Evolutionary conservation across 1,284 basidiomycete species (phyloP), one percentile per base, ranked within the genome.

Genomic region (Trichosporon inkin): DNA sequence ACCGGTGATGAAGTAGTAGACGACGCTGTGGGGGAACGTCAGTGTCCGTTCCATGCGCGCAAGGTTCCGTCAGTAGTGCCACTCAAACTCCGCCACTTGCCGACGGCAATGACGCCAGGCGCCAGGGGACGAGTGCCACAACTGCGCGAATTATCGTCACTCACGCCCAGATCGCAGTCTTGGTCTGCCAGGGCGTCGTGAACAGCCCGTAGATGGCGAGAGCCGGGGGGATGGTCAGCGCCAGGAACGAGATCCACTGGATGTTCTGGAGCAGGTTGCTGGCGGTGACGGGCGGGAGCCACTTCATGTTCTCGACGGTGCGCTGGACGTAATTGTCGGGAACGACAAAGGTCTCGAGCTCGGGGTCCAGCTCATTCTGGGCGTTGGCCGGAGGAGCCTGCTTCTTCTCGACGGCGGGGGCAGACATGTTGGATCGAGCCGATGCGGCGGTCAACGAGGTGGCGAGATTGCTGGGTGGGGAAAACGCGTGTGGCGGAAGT

Each of bases 261-360:
- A 94, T 82, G 75, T 94, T 89, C 49, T 81, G 80, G 68, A 80
- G 77, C 63, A 84, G 77, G 74, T 88, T 94, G 44, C 81, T 74
- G 83, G 84, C 85, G 8, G 84, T 84, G 72, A 94, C 81, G 6
- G 90, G 90, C 0, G 90, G 90, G 14, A 90, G 82, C 1, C 86
- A 73, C 67, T 90, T 77, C 82, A 84, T 72, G 83, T 76, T 88
- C 75, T 86, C 86, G 73, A 95, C 83, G 3, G 89, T 90, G 78
- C 89, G 85, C 56, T 86, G 82, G 71, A 96, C 90, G 72, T 93
- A 95, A 82, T 93, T 93, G 80, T 92, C 90, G 37, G 88, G 88
- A 64, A 90, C 86, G 78, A 89, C 80, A 24, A 64, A 64, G 55
- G 52, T 38, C n/a, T 57, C 52, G 16, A 40, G 36, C 47, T 64